Evolutionary conservation across 805 yeast genomes (phyloP), one percentile per base, ranked within the genome.

Genomic region (Nakazawaea ishiwadae): DNA sequence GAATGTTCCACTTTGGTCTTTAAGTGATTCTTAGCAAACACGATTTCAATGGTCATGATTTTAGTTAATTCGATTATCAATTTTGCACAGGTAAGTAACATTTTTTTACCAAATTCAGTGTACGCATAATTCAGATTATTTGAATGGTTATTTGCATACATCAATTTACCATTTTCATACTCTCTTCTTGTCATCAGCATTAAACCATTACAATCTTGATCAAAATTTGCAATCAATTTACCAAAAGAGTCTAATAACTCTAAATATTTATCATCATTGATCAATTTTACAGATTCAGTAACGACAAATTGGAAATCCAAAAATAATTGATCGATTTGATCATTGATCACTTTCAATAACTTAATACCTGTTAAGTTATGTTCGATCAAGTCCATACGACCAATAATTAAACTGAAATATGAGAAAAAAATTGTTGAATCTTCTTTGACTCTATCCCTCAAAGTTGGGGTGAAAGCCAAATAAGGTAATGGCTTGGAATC

Each of bases 321-420:
- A 34, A 82, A 59, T 15, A 84, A 56, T 23, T 83, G 56, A 39
- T 81, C 81, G 32, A 84, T 69, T 50, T 85, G 93, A 50, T 81
- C 85, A 2, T 80, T 75, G 12, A 85, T 63, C 14, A 72, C 68
- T 51, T 84, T 90, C 40, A 85, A 57, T 5, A 79, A 58, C 48
- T 81, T 82, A 53, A 88, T 79, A 2, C 91, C 91, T 14, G 67
- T 66, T 4, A 79, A 71, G 54, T 84, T 84, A 50, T 80, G 83
- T 53, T 85, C 93, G 27, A 84, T 77, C 58, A 85, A 67, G 56
- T 85, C 93, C 48, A 85, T 60, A 51, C 95, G 63, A n/a, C 95
- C 95, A 12, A 83, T 68, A 8, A 84, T 73, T 48, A 85, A 52
- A 2, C 83, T 81, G 48, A 84, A 65, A 51, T 84, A 84, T 1